Base-by-base conservation (phyloP, 495 filamentous ascomycete species). In the Xylaria intraflava region DNA sequence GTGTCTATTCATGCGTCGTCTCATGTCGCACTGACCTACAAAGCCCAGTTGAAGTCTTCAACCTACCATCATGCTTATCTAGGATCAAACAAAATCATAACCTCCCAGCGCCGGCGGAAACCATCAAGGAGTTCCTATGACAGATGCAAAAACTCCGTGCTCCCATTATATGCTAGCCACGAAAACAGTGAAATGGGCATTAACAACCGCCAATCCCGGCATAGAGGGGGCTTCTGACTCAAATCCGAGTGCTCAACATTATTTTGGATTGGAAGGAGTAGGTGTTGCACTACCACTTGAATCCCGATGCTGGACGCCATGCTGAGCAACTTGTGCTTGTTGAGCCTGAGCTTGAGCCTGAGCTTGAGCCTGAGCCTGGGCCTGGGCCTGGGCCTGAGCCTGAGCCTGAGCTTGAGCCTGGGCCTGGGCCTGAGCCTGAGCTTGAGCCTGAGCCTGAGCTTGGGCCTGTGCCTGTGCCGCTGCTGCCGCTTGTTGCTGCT, bases 281-380 rank as follows among this genome's bases (percentile, higher is more conserved):
- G 73, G 70, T 5, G 73, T 72, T 17, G 71, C 69, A 30, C 69
- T 73, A 29, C 72, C 70, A 53, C 72, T 75, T 9, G 71, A 61
- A 49, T 73, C 67, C 41, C 71, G 72, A 40, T 74, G 66, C 31
- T 69, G 66, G 20, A 27, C 44, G 27, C 33, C 38, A 26, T 62
- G 61, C 14, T 66, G 63, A 30, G 42, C 20, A 10, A 49, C 59
- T 41, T 57, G 62, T 36, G 53, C 59, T 20, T 61, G 62, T 20
- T 61, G 60, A 16, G 26, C 45, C 20, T 55, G 52, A 1, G 27
- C 36, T 22, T 57, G 53, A 9, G 29, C 46, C 10, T 56, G 53
- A 1, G 60, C 62, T 9, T 62, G 59, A 0, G 48, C 36, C 16
- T 58, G 59, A 1, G 58, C 62, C 19, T 62, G 61, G 1, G 58